Conservation (phyloP, 768 basidiomycete genomes). For the Arthromyces matolae region DNA sequence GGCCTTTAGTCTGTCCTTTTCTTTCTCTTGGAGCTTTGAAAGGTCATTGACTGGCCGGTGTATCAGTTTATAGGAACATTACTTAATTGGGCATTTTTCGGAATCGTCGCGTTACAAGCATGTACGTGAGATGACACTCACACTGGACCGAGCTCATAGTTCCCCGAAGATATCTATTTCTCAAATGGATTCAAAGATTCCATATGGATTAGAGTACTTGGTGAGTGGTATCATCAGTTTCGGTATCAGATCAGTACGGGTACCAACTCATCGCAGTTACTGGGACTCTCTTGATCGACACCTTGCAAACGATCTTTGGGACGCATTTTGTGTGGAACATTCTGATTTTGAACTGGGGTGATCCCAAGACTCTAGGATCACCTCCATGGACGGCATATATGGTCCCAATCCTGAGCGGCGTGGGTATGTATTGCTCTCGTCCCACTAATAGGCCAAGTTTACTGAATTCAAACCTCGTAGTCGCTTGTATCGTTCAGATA, state of each 20-base stretch:
- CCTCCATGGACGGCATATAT: background rate
- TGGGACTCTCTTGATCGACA: background rate
- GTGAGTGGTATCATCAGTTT: background rate
- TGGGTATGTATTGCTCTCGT: background rate
- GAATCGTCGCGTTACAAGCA: too few species aligned
- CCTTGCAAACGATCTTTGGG: background rate
- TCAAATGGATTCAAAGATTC: background rate
- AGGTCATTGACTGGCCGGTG: too few species aligned
- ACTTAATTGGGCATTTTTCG: background rate
- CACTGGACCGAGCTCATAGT: background rate
- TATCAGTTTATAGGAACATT: background rate
- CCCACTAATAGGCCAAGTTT: too few species aligned
- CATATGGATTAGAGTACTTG: background rate
- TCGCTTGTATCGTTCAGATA: too few species aligned
- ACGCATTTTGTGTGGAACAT: background rate
- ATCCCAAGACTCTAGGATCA: background rate
- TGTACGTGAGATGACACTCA: background rate
- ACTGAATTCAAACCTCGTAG: too few species aligned
- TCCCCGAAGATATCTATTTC: background rate
- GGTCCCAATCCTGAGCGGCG: background rate
- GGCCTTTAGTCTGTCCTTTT: too few species aligned
- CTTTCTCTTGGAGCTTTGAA: too few species aligned
- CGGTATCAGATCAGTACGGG: background rate
- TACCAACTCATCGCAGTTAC: background rate
- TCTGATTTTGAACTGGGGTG: background rate